Evolutionary conservation across 805 yeast species (phyloP).

Genomic region (Naumovozyma castellii): DNA sequence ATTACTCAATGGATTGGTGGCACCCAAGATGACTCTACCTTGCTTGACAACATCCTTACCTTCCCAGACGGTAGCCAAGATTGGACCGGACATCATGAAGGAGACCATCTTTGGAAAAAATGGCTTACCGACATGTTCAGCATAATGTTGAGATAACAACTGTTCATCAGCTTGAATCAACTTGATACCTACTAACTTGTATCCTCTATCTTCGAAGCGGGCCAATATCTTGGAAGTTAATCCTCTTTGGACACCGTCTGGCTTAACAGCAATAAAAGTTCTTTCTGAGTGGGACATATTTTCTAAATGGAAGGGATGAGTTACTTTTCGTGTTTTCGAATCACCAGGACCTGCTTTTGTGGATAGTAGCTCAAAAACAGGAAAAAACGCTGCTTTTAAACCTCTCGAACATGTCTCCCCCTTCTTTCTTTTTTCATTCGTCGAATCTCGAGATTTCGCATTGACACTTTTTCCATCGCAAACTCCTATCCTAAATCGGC

Average conservation of each 20-base stretch:
- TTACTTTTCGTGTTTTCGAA: too few relatives aligned
- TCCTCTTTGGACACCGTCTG: slow-evolving; percentile 99
- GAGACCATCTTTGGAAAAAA: slow-evolving; percentile 94
- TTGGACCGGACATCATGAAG: slow-evolving; percentile 98
- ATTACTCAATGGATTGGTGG: slow-evolving; percentile 94
- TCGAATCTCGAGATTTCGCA: too few relatives aligned
- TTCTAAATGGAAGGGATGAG: not conserved
- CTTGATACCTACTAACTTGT: slow-evolving; percentile 93
- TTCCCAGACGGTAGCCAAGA: slow-evolving; percentile 99
- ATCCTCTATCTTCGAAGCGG: slow-evolving; percentile 96
- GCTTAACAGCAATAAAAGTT: slow-evolving; percentile 90
- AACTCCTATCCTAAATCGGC: too few relatives aligned
- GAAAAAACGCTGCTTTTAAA: too few relatives aligned
- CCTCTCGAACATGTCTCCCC: too few relatives aligned
- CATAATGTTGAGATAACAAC: slow-evolving; percentile 87
- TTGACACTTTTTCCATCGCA: too few relatives aligned
- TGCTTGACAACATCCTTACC: slow-evolving; percentile 99
- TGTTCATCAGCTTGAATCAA: slow-evolving; percentile 78
- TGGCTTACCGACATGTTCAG: slow-evolving; percentile 90
- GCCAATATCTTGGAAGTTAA: slow-evolving; percentile 78
- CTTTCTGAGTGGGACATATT: slow-evolving; percentile 43
- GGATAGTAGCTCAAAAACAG: too few relatives aligned
- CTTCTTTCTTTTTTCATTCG: too few relatives aligned
- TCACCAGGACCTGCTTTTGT: too few relatives aligned
- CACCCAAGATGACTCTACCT: slow-evolving; percentile 96